phyloP scores from a whole-genome alignment of 345 rosid species.

The Eucalyptus sp. region DNA sequence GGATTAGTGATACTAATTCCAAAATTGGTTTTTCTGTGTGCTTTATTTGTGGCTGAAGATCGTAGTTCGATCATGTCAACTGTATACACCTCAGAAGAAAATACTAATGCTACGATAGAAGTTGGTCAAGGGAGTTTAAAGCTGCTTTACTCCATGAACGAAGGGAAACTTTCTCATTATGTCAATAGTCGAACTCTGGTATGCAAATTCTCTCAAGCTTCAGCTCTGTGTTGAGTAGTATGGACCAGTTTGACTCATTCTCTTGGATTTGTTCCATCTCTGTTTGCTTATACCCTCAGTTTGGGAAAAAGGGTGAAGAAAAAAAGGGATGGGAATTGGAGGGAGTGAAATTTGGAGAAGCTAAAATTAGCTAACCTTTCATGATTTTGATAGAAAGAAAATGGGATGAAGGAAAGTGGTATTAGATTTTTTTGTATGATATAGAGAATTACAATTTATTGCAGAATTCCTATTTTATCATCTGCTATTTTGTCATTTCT shows the following conservation, averaged over 20 bases:
- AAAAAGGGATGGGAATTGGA: not conserved
- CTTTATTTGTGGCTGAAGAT: constrained; percentile 14
- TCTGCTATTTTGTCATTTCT: not conserved
- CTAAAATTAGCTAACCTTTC: not conserved
- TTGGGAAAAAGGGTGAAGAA: not conserved
- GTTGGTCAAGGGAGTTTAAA: constrained; percentile 80
- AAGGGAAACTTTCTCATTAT: constrained; percentile 46
- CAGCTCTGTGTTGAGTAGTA: not conserved
- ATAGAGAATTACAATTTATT: not conserved
- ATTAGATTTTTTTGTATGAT: not conserved
- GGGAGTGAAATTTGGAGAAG: not conserved
- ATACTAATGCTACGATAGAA: constrained; percentile 27
- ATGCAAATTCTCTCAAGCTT: not conserved
- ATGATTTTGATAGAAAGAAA: not conserved
- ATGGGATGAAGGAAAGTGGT: not conserved
- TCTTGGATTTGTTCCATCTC: not conserved
- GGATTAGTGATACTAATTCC: not conserved
- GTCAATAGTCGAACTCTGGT: constrained; percentile 53
- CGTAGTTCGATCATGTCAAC: constrained; percentile 33
- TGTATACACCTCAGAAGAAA: constrained; percentile 27
- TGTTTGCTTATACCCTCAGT: not conserved
- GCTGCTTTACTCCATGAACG: constrained; percentile 41
- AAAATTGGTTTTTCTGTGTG: not conserved
- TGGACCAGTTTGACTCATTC: not conserved
- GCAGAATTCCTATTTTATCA: not conserved